Evolutionary conservation across 345 rosid species (phyloP), one percentile per base, ranked within the genome.

Genomic region (Melastoma malabathricum): DNA sequence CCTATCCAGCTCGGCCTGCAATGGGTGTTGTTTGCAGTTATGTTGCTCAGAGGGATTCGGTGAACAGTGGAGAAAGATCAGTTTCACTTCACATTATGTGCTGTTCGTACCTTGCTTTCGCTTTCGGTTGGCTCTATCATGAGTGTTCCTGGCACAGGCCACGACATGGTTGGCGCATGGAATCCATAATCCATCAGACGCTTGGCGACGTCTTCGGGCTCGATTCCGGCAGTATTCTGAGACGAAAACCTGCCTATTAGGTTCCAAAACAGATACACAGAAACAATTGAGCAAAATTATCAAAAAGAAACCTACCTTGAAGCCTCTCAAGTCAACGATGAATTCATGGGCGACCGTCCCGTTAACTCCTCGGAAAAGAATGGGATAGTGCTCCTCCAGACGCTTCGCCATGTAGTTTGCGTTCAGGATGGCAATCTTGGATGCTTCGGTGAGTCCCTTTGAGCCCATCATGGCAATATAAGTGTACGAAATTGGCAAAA

Each of bases 341-440:
- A 92, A 92, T 60, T 92, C 98, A 67, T 92, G 97, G 43, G 97
- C 98, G 52, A 70, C 77, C 13, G 97, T 92, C 67, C 98, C 98
- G 49, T 84, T 92, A 61, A 76, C 84, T 46, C 98, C 95, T 15
- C 93, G 90, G 90, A 92, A 92, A 54, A 92, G 94, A 67, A 87
- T 51, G 3, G 97, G 98, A 57, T 66, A 87, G 62, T 92, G 64
- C 18, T 82, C 97, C 95, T 92, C 98, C 69, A 92, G 66, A 57
- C 98, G 95, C 66, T 88, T 88, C 25, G 94, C 95, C 99, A 92
- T 88, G 95, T 92, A 92, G 76, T 92, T 92, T 51, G 99, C 99
- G 52, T 84, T 88, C 75, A 92, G 50, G 58, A 92, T 88, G 49
- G 99, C 97, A 31, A 76, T 83, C 76, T 88, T 88, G 16, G 99